Evolutionary conservation across 2,329 filamentous ascomycete genomes (phyloP), one percentile per base, ranked within the genome.

Genomic region (Magnaporthiopsis incrustans): DNA sequence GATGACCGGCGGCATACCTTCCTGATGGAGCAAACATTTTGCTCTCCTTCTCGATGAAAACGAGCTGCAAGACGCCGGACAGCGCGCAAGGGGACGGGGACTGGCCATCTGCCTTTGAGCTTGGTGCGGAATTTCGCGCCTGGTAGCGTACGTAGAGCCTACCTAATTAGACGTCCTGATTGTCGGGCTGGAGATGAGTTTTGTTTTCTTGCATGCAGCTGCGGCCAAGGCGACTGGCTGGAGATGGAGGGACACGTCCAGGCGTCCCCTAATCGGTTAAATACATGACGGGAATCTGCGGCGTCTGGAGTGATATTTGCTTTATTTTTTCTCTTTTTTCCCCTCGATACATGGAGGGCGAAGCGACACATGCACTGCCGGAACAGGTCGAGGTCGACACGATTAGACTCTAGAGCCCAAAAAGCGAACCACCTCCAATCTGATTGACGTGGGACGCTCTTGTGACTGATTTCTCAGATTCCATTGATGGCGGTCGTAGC

Each of bases 1-100:
- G 22, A 64, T 76, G 3, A 60, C 72, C 38, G 10, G 60, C 22
- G 57, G 57, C 15, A 32, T 30, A n/a, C 26, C 27, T 30, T 30
- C 5, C 60, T 61, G 57, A 32, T 32, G 57, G 57, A 30, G 26
- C 1, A 2, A 27, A 25, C 57, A 30, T 30, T 30, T 30, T 30
- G 27, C 27, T 30, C 25, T 15, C 14, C 33, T 12, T 27, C 57
- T 14, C 14, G 12, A 18, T 18, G 35, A 38, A 35, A 10, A 12
- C 35, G 3, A n/a, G 35, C 35, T 38, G 35, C 35, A 15, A 15
- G 14, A 38, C 35, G 6, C 35, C 35, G 2, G 15, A 38, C 2
- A 18, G 35, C 35, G 35, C 35, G 12, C 10, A 18, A 38, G 35
- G 15, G 2, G 35, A 38, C 12, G 35, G 35, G 12, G 2, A 5